A percentile compares a stretch with the other conserved stretches of the same genome.
phyloP scores from a whole-genome alignment of 805 yeast species.

The Hanseniaspora singularis region DNA sequence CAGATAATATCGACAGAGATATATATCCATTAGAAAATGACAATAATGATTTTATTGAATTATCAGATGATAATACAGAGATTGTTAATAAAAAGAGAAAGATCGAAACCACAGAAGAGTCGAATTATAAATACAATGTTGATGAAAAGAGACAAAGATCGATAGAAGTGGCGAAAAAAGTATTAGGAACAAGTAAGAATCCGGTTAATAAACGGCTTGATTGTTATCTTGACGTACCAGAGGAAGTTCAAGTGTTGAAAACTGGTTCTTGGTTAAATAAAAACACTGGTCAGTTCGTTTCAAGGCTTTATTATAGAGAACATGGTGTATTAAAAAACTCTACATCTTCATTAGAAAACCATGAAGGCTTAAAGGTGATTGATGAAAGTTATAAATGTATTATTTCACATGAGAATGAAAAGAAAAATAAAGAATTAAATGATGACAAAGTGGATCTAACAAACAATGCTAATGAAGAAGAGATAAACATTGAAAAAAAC shows the following conservation, averaged over 20 bases:
- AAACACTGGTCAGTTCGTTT: neutral
- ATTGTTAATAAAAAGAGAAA: neutral
- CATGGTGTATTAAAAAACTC: neutral
- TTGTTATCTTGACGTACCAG: neutral
- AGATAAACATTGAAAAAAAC: neutral
- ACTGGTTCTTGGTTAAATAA: constrained; percentile 3
- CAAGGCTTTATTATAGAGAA: neutral
- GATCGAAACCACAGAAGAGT: neutral
- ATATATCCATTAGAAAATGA: neutral
- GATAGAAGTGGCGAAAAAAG: constrained; percentile 1
- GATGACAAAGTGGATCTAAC: neutral
- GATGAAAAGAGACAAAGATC: neutral
- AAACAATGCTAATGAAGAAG: neutral
- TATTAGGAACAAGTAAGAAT: no score
- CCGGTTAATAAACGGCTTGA: neutral
- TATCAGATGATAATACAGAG: constrained; percentile 1
- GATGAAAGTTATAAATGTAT: neutral
- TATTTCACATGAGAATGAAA: neutral
- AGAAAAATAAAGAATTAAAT: no score
- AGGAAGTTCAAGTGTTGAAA: constrained; percentile 1
- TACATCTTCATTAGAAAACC: neutral
- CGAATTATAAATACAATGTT: neutral
- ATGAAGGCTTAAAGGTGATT: neutral
- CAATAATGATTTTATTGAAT: neutral
- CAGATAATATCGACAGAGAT: neutral